Conservation (phyloP, 2,329 filamentous ascomycete species). For the Cucurbitaria berberidis region DNA sequence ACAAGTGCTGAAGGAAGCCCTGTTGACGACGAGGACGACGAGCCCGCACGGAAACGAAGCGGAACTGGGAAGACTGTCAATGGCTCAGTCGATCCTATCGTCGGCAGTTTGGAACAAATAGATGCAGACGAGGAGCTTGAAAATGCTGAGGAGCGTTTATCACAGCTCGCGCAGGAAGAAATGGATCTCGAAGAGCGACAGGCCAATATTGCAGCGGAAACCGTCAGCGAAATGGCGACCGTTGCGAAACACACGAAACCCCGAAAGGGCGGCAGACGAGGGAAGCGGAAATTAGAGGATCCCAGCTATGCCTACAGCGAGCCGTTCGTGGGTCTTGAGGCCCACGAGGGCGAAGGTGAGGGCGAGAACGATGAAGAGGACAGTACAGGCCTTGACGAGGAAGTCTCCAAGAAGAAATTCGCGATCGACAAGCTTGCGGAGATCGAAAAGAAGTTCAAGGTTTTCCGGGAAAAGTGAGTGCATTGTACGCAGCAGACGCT, state of each 20-base stretch:
- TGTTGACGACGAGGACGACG: constrained; percentile 41
- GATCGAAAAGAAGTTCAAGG: constrained; percentile 87
- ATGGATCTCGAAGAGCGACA: constrained; percentile 44
- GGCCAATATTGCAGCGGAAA: constrained; percentile 41
- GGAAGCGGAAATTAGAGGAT: constrained; percentile 59
- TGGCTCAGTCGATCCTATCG: constrained; percentile 39
- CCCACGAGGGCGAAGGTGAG: constrained; percentile 61
- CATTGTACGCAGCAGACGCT: not conserved
- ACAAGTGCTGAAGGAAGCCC: constrained; percentile 49
- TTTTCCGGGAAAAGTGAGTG: constrained; percentile 77
- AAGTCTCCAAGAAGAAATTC: constrained; percentile 75
- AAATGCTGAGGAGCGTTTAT: constrained; percentile 47
- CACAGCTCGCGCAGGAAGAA: constrained; percentile 40
- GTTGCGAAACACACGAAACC: constrained; percentile 46
- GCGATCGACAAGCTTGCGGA: constrained; percentile 79
- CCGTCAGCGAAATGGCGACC: constrained; percentile 42
- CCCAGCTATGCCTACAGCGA: constrained; percentile 34
- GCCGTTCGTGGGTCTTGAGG: constrained; percentile 66
- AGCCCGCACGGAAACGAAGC: constrained; percentile 49
- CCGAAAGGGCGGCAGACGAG: constrained; percentile 53
- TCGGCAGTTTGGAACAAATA: constrained; percentile 34
- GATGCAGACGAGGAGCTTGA: constrained; percentile 61
- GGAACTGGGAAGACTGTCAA: constrained; percentile 36
- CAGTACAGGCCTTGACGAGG: constrained; percentile 45
- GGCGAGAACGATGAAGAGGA: constrained; percentile 55